A percentile compares a stretch with the other conserved stretches of the same genome.
Evolutionary conservation across 2,329 filamentous ascomycete genomes (phyloP).

Genomic region (Ascochyta lentis): DNA sequence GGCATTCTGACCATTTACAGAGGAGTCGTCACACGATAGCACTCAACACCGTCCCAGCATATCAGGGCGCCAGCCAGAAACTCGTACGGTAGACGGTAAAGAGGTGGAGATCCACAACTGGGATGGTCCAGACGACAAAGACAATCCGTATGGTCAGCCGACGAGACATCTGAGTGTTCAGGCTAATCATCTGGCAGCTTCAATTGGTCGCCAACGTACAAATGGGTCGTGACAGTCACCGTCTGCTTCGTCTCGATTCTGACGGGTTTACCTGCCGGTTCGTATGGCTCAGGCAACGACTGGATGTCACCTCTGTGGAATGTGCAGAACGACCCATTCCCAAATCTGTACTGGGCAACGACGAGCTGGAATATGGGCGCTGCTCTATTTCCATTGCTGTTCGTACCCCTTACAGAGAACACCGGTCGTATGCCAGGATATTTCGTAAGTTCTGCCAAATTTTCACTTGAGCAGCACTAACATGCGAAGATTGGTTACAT

Average conservation of each 20-base stretch:
- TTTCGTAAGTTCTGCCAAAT: constrained; percentile 33
- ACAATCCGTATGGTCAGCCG: constrained; percentile 28
- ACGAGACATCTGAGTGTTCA: too few relatives aligned
- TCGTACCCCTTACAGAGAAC: constrained; percentile 52
- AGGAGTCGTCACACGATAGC: constrained; percentile 6
- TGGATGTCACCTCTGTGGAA: constrained; percentile 47
- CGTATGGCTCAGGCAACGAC: constrained; percentile 47
- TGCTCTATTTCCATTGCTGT: constrained; percentile 49
- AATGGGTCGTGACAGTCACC: constrained; percentile 52
- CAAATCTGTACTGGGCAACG: constrained; percentile 48
- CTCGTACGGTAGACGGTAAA: constrained; percentile 26
- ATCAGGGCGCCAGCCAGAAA: constrained; percentile 10
- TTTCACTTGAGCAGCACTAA: not conserved
- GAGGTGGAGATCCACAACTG: constrained; percentile 35
- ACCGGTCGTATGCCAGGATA: constrained; percentile 55
- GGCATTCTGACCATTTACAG: not conserved
- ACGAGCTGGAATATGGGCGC: constrained; percentile 52
- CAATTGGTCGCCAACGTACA: constrained; percentile 51
- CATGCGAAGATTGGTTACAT: constrained; percentile 44
- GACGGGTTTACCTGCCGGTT: constrained; percentile 51
- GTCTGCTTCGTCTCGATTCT: constrained; percentile 54
- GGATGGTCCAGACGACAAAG: constrained; percentile 31
- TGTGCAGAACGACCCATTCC: constrained; percentile 47
- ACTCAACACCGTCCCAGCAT: constrained; percentile 7
- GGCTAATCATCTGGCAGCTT: constrained; percentile 32